A percentile compares a stretch with the other conserved stretches of the same genome.
Evolutionary conservation across 305 asterid genomes (phyloP).

Genomic region (Solanum aculeatissimum): DNA sequence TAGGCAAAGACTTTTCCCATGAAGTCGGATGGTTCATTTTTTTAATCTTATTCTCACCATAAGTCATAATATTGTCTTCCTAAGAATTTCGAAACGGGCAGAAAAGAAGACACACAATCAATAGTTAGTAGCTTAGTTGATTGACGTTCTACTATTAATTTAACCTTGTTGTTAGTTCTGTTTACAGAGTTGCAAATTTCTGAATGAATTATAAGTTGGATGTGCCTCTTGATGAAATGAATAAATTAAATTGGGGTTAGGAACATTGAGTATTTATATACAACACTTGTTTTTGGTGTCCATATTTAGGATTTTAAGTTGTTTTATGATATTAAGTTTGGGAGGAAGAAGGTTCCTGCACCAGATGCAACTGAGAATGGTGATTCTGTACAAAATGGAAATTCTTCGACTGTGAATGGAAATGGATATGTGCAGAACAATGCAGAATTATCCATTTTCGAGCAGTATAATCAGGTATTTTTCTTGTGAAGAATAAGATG

Average conservation of each 20-base stretch:
- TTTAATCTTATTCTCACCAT: neutral
- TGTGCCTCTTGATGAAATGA: neutral
- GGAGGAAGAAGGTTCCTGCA: slow-evolving; percentile 63
- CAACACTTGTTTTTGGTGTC: slow-evolving; percentile 18
- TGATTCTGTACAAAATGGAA: slow-evolving; percentile 20
- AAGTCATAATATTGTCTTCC: neutral
- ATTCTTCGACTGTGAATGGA: slow-evolving; percentile 25
- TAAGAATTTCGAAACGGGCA: neutral
- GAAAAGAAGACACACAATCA: neutral
- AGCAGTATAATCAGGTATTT: slow-evolving; percentile 64
- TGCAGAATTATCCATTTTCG: slow-evolving; percentile 72
- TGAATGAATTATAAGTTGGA: neutral
- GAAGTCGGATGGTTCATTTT: neutral
- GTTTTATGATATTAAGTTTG: slow-evolving; percentile 84
- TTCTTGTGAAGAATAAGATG: slow-evolving; percentile 1
- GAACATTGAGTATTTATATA: slow-evolving; percentile 21
- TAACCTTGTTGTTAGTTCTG: neutral
- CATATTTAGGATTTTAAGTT: slow-evolving; percentile 73
- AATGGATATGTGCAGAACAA: slow-evolving; percentile 29
- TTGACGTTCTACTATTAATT: neutral
- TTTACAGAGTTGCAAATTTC: neutral
- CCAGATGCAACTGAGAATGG: slow-evolving; percentile 27
- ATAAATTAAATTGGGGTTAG: neutral
- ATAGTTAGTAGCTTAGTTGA: neutral
- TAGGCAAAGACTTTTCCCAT: neutral